Conservation (phyloP, 495 filamentous ascomycete genomes). For the Penicillium bovifimosum region DNA sequence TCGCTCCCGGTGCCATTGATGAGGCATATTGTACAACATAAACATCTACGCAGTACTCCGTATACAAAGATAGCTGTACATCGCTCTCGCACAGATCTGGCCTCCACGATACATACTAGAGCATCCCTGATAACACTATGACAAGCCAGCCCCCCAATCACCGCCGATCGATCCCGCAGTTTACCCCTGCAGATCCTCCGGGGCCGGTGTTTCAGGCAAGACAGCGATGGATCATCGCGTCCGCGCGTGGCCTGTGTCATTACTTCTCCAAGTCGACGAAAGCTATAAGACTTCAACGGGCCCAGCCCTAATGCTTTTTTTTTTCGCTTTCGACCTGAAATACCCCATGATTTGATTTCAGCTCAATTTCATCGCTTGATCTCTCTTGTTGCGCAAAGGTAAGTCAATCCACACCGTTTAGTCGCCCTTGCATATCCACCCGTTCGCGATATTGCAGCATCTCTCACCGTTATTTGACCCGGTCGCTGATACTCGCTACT, state of each 20-base stretch:
- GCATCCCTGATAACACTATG: background rate
- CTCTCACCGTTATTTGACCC: background rate
- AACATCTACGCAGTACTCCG: background rate
- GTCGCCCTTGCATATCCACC: background rate
- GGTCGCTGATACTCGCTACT: background rate
- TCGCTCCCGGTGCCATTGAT: too few relatives aligned
- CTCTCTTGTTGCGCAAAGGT: background rate
- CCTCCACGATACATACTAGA: too few relatives aligned
- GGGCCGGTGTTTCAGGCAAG: slow-evolving; percentile 7
- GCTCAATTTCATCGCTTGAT: background rate
- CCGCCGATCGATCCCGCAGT: slow-evolving; percentile 2
- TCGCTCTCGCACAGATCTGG: too few relatives aligned
- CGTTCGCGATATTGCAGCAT: too few relatives aligned
- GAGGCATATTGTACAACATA: too few relatives aligned
- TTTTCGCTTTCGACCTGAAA: background rate
- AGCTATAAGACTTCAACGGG: slow-evolving; percentile 20
- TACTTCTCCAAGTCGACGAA: background rate
- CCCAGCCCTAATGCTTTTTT: slow-evolving; percentile 6
- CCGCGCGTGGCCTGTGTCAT: slow-evolving; percentile 5
- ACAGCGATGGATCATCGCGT: slow-evolving; percentile 1
- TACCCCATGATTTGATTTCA: background rate
- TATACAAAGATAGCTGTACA: too few relatives aligned
- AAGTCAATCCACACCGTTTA: background rate
- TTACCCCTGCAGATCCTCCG: slow-evolving; percentile 18
- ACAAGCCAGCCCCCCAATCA: slow-evolving; percentile 1